Percentiles rank a stretch among this genome's conserved stretches.
Conservation (phyloP, 495 filamentous ascomycete species). For the Immersiella caudata region DNA sequence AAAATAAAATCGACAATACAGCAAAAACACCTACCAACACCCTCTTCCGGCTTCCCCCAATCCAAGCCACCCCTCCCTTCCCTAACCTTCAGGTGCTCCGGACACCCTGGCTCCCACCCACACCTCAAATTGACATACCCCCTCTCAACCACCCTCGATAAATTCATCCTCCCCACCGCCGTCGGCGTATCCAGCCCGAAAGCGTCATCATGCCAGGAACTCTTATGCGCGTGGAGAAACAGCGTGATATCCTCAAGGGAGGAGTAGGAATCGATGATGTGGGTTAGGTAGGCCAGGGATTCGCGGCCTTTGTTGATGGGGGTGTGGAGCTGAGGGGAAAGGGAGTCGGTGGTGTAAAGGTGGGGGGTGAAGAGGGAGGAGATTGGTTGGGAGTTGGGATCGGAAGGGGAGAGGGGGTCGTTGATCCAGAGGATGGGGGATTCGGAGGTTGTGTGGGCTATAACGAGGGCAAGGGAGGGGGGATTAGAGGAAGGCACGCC, state of each 20-base stretch:
- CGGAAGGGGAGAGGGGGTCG: constrained; percentile 39
- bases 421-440: constrained; percentile 58
- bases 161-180: constrained; percentile 36
- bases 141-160: constrained; percentile 24
- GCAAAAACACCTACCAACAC: background rate
- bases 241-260: constrained; percentile 56
- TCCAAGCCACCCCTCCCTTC: background rate
- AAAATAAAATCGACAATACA: too few species aligned
- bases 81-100: constrained; percentile 49
- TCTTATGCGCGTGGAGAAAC: constrained; percentile 34
- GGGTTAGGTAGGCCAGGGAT: constrained; percentile 63
- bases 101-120: constrained; percentile 59
- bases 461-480: constrained; percentile 60
- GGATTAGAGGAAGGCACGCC: constrained; percentile 36
- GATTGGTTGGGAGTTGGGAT: background rate
- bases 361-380: constrained; percentile 31
- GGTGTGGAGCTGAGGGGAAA: constrained; percentile 33
- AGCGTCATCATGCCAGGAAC: background rate
- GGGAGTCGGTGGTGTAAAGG: constrained; percentile 55
- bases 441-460: constrained; percentile 56
- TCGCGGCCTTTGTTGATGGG: constrained; percentile 59
- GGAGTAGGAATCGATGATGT: constrained; percentile 62
- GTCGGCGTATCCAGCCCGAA: constrained; percentile 18
- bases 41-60: background rate
- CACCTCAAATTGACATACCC: constrained; percentile 63